Percentiles rank a stretch among this genome's conserved stretches.
Evolutionary conservation across 1,139 yeast genomes (phyloP).

Genomic region (Kluyveromyces sp.): DNA sequence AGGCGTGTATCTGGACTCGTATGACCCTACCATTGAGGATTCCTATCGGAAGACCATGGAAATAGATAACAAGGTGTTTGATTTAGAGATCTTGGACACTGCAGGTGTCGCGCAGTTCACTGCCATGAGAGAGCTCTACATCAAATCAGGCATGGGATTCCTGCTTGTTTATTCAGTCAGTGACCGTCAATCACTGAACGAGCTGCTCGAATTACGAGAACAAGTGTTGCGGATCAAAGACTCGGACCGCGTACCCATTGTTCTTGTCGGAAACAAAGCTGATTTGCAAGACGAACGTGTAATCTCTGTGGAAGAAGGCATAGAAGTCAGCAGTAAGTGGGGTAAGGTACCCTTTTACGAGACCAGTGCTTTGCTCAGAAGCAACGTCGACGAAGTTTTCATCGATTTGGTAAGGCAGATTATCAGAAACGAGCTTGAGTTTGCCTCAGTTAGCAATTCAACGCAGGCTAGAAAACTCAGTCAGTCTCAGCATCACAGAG

Average conservation of each 20-base stretch:
- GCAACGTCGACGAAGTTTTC: slow-evolving; percentile 87
- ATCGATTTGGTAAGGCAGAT: slow-evolving; percentile 85
- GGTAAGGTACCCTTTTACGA: slow-evolving; percentile 88
- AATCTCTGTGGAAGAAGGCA: slow-evolving; percentile 73
- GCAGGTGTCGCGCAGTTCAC: slow-evolving; percentile 98
- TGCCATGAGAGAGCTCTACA: slow-evolving; percentile 90
- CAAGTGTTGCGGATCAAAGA: slow-evolving; percentile 89
- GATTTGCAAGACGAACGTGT: slow-evolving; percentile 74
- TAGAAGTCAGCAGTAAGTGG: slow-evolving; percentile 75
- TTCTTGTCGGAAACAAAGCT: slow-evolving; percentile 81
- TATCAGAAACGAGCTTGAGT: slow-evolving; percentile 55
- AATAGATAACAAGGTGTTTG: slow-evolving; percentile 87
- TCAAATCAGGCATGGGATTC: slow-evolving; percentile 81
- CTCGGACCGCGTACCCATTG: slow-evolving; percentile 67
- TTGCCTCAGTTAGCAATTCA: background rate
- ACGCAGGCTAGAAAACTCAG: slow-evolving; percentile 3
- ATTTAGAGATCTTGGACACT: slow-evolving; percentile 87
- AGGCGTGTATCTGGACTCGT: slow-evolving; percentile 86
- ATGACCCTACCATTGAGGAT: slow-evolving; percentile 97
- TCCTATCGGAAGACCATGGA: slow-evolving; percentile 89
- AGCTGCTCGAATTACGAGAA: slow-evolving; percentile 72
- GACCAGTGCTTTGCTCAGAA: slow-evolving; percentile 85
- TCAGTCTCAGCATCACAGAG: background rate
- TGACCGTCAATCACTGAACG: slow-evolving; percentile 77
- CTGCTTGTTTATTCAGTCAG: slow-evolving; percentile 85